Conservation (phyloP, 169 alveolate species). For the Theileria annulata region DNA sequence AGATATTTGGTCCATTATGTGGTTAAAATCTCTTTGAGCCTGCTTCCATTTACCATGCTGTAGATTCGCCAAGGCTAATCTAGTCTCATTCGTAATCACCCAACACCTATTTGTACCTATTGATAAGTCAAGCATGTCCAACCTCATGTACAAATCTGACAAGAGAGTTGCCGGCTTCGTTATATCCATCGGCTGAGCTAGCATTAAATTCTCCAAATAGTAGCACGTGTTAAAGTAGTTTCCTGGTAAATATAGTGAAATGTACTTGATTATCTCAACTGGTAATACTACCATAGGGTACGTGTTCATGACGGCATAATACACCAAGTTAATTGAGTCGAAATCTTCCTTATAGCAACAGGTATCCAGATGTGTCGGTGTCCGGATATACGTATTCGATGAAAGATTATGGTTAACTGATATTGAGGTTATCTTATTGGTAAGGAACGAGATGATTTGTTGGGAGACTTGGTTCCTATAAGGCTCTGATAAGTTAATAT, state of each 20-base stretch:
- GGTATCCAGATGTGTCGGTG: neutral
- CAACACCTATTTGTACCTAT: conserved; percentile 63
- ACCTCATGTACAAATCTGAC: conserved; percentile 45
- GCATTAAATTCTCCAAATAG: conserved; percentile 55
- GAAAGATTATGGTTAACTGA: neutral
- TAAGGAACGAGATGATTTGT: neutral
- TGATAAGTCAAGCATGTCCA: conserved; percentile 48
- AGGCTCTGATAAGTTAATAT: conserved; percentile 12
- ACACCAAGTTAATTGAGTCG: conserved; percentile 1
- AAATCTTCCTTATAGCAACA: neutral
- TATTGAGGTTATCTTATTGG: neutral
- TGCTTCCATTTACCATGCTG: conserved; percentile 64
- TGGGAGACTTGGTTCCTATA: neutral
- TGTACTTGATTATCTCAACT: conserved; percentile 9
- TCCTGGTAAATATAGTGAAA: neutral
- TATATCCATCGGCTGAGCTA: conserved; percentile 62
- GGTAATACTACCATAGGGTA: conserved; percentile 5
- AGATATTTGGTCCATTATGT: conserved; percentile 50
- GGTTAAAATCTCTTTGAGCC: conserved; percentile 62
- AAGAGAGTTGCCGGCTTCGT: conserved; percentile 58
- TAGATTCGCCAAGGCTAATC: conserved; percentile 50
- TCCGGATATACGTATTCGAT: neutral
- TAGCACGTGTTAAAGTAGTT: conserved; percentile 15
- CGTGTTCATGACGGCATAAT: neutral
- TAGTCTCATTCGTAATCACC: conserved; percentile 64